Base-by-base conservation (phyloP, 129 eudicot genomes). In the Chrysanthemum seticuspe region DNA sequence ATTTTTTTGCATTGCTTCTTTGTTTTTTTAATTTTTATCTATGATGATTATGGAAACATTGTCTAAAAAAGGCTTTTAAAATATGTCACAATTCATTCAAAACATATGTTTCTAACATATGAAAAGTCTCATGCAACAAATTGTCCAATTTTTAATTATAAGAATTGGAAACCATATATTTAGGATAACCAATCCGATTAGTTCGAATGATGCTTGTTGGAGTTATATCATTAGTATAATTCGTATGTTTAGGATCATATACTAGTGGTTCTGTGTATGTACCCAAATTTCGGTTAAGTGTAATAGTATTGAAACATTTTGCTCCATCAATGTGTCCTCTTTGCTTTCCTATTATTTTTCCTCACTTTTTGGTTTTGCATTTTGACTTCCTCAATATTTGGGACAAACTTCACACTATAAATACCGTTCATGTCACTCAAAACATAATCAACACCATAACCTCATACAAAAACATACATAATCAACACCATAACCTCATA, bases 271-370 rank as follows among this genome's bases (percentile, higher is more conserved):
- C 16, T 48, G 55, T 27, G 25, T 59, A 48, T 76, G 0, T 9
- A 23, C 54, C 73, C n/a, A 65, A 19, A 29, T 50, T 62, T 34
- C 19, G 27, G 25, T 14, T 10, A 23, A 51, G 49, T 52, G 15
- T 40, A 69, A 52, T 25, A n/a, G 48, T 51, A 12, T 34, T 1
- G 45, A 40, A 71, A 12, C 54, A 19, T 19, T 71, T 57, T 70
- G 64, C 64, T 54, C 75, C 69, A 65, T 65, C 13, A 65, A 45
- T 2, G 69, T 40, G 23, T 65, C 69, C 69, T 64, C 53, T 40
- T 65, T 65, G 9, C 2, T 65, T 65, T 65, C 67, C 67, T 62
- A 13, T 25, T 62, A 31, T 62, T 6, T 44, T 27, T 62, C 52
- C 69, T 65, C 52, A 65, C 12, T 65, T 65, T 65, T 1, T 65